A percentile compares a stretch with the other conserved stretches of the same genome.
phyloP scores from a whole-genome alignment of 2,329 filamentous ascomycete species.

The Clarireedia sp. region DNA sequence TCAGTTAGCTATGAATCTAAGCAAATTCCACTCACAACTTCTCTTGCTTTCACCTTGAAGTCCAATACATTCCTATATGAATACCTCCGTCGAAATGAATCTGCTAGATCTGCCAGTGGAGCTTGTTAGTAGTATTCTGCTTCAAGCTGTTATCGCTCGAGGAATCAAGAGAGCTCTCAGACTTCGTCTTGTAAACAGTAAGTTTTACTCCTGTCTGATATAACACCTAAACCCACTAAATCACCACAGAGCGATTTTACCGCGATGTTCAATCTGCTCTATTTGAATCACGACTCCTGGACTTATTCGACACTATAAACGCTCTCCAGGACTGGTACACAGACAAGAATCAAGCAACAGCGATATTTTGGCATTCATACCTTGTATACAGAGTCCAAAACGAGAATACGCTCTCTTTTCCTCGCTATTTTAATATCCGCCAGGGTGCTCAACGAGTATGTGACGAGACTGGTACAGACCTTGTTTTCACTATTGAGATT shows the following conservation, averaged over 20 bases:
- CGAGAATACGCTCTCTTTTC: not conserved
- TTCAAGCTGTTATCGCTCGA: not conserved
- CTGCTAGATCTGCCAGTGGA: not conserved
- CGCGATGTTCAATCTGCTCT: not conserved
- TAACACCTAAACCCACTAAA: not conserved
- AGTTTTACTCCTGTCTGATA: not conserved
- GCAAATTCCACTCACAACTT: too few relatives aligned
- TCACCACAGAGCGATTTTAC: not conserved
- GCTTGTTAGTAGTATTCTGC: not conserved
- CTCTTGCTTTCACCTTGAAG: too few relatives aligned
- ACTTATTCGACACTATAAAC: not conserved
- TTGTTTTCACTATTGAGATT: constrained; percentile 6
- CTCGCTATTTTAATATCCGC: constrained; percentile 10
- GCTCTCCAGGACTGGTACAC: not conserved
- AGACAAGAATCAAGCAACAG: constrained; percentile 3
- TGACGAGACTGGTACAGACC: constrained; percentile 1
- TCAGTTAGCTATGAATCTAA: too few relatives aligned
- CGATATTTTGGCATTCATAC: constrained; percentile 15
- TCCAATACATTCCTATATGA: too few relatives aligned
- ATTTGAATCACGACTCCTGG: not conserved
- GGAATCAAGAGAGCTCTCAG: not conserved
- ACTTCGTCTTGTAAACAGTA: not conserved
- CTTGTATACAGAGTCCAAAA: constrained; percentile 11
- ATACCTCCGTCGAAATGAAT: too few relatives aligned
- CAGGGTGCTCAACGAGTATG: constrained; percentile 11